Conservation (phyloP, 2,329 filamentous ascomycete species). For the Boeremia lycopersici region DNA sequence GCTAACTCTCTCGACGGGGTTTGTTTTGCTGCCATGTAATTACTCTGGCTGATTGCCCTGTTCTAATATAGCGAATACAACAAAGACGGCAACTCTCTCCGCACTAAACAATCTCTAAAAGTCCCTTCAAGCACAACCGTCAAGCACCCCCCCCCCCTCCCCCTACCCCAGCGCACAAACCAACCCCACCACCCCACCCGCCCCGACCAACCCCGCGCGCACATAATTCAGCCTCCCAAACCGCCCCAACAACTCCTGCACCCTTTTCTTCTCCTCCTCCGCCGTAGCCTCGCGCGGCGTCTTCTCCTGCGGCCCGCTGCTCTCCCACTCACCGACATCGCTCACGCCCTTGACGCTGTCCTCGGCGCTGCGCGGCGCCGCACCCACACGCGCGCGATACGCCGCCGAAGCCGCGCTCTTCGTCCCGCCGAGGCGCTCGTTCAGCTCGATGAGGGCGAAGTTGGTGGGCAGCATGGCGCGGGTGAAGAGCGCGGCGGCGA, state of each 20-base stretch:
- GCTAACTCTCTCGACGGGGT: too few relatives aligned
- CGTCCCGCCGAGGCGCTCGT: conserved; percentile 28
- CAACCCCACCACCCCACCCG: conserved; percentile 33
- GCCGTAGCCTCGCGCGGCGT: conserved; percentile 19
- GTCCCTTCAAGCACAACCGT: too few relatives aligned
- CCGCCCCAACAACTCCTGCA: conserved; percentile 23
- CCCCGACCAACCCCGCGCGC: conserved; percentile 31
- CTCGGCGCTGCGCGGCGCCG: conserved; percentile 22
- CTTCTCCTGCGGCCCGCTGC: conserved; percentile 28
- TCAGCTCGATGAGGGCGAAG: conserved; percentile 30
- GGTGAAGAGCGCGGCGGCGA: conserved; percentile 30
- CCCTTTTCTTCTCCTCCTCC: conserved; percentile 29
- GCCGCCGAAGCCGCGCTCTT: conserved; percentile 15
- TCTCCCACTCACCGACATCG: conserved; percentile 17
- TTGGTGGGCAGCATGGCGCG: conserved; percentile 31
- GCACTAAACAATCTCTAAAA: too few relatives aligned
- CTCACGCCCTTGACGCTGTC: conserved; percentile 28
- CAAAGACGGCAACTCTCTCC: too few relatives aligned
- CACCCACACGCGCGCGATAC: background rate
- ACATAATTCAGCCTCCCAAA: conserved; percentile 32
- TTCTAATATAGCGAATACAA: too few relatives aligned
- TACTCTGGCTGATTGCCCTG: too few relatives aligned
- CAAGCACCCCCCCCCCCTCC: too few relatives aligned
- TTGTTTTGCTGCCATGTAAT: too few relatives aligned
- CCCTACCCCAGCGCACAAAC: conserved; percentile 19